Evolutionary conservation across 2,329 filamentous ascomycete genomes (phyloP).

Genomic region (Aspergillus cejpii): DNA sequence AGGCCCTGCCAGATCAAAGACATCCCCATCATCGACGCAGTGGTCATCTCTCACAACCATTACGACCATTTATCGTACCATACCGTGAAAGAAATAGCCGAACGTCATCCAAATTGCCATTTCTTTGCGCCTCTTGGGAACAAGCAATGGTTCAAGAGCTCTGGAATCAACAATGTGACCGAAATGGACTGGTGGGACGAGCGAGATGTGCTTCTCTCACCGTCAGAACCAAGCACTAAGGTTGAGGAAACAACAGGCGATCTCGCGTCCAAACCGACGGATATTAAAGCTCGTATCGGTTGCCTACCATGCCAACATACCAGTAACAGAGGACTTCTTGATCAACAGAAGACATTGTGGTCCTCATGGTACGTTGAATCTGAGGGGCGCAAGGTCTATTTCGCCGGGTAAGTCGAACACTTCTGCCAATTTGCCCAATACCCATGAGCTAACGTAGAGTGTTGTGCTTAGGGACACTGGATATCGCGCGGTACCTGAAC

Average conservation of each 20-base stretch:
- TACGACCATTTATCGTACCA: constrained; percentile 85
- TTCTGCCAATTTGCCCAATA: no score
- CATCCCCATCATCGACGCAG: constrained; percentile 54
- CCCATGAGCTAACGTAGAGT: no score
- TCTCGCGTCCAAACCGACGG: constrained; percentile 21
- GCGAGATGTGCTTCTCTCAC: constrained; percentile 60
- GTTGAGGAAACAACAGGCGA: constrained; percentile 25
- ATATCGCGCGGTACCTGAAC: constrained; percentile 67
- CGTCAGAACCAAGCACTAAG: constrained; percentile 22
- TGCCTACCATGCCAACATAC: constrained; percentile 83
- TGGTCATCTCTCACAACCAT: constrained; percentile 82
- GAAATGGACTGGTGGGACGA: constrained; percentile 96
- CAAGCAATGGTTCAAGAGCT: constrained; percentile 68
- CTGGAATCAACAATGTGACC: constrained; percentile 68
- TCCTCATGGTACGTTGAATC: constrained; percentile 74
- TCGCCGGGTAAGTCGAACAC: constrained; percentile 52
- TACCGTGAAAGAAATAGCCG: constrained; percentile 63
- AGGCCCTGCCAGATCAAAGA: constrained; percentile 70
- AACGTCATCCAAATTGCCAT: constrained; percentile 67
- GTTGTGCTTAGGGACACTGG: constrained; percentile 67
- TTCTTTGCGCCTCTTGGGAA: constrained; percentile 85
- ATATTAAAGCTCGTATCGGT: constrained; percentile 64
- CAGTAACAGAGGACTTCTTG: constrained; percentile 60
- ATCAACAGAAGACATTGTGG: constrained; percentile 75
- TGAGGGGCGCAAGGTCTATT: constrained; percentile 72